Evolutionary conservation across 345 rosid species (phyloP).

Genomic region (Trapa bicornis): DNA sequence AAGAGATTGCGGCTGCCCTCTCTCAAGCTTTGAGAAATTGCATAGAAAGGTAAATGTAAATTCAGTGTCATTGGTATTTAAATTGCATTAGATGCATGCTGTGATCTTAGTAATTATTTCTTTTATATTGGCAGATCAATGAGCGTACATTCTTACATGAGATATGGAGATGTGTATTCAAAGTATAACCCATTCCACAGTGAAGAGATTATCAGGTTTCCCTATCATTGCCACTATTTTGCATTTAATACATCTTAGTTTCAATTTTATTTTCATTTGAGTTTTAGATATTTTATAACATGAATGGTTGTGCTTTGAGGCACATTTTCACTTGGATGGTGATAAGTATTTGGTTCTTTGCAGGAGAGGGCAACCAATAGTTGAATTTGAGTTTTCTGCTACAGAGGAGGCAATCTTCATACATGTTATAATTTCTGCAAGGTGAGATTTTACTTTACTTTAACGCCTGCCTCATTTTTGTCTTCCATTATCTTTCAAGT

Average conservation of each 20-base stretch:
- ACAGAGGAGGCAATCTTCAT: constrained; percentile 86
- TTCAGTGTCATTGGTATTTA: constrained; percentile 11
- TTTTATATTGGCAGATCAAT: constrained; percentile 46
- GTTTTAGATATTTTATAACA: background rate
- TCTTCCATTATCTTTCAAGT: background rate
- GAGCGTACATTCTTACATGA: constrained; percentile 61
- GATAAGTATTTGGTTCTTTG: constrained; percentile 14
- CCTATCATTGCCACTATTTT: constrained; percentile 4
- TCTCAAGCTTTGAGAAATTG: constrained; percentile 81
- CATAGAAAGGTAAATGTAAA: constrained; percentile 78
- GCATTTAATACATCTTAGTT: background rate
- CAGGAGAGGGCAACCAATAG: constrained; percentile 85
- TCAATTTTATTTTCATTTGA: background rate
- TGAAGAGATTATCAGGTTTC: constrained; percentile 69
- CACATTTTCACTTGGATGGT: constrained; percentile 3
- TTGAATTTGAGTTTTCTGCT: constrained; percentile 92
- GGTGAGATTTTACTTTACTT: constrained; percentile 35
- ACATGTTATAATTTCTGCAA: constrained; percentile 79
- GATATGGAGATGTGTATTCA: constrained; percentile 90
- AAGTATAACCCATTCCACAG: constrained; percentile 64
- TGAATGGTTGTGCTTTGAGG: background rate
- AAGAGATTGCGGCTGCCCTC: constrained; percentile 90
- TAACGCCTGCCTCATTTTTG: constrained; percentile 7
- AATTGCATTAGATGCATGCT: background rate
- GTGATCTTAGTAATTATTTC: constrained; percentile 8